Base-by-base conservation (phyloP, 1,139 yeast genomes). In the Saccharomycopsis hybrid region DNA sequence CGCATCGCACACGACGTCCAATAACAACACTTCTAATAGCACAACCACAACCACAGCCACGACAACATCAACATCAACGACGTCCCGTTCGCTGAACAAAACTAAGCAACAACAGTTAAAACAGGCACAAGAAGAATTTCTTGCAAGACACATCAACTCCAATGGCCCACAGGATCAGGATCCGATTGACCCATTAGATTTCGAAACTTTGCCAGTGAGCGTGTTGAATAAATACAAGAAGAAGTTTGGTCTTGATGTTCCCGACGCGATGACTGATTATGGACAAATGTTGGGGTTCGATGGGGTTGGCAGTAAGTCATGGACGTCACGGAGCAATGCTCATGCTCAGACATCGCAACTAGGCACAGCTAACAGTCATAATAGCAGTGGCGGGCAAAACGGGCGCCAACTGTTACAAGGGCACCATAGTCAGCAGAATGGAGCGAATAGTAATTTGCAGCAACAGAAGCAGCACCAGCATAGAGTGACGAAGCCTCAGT, bases 241-340 rank as follows among this genome's bases (percentile, higher is more conserved):
- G 36, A 66, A 73, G 47, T 80, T 82, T 64, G 71, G 60, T 49
- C 65, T 68, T 48, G 59, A 64, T 4, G 63, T 77, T 3, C 79
- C 82, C 3, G 73, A 74, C 43, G 74, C 80, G 11, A 68, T 74
- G 58, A 74, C 85, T 1, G 66, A 77, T 54, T 74, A 77, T 54
- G 87, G 85, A 1, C 81, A 74, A 60, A 67, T 86, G 49, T 65
- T 85, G 42, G 77, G 73, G 50, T 76, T 82, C 25, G 76, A 77
- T 41, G 76, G 77, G 41, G 69, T 83, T 3, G 95, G 95, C 2
- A 80, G 77, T 63, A 77, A 79, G 60, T 80, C 94, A 0, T 67
- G 64, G 51, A 70, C 79, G 30, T 18, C 18, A 18, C 18, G 18
- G 18, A 18, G 18, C 18, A 18, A 18, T 18, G 18, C 18, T 18